Base-by-base conservation (phyloP, 345 rosid genomes). In the Streptanthus diversifolius region DNA sequence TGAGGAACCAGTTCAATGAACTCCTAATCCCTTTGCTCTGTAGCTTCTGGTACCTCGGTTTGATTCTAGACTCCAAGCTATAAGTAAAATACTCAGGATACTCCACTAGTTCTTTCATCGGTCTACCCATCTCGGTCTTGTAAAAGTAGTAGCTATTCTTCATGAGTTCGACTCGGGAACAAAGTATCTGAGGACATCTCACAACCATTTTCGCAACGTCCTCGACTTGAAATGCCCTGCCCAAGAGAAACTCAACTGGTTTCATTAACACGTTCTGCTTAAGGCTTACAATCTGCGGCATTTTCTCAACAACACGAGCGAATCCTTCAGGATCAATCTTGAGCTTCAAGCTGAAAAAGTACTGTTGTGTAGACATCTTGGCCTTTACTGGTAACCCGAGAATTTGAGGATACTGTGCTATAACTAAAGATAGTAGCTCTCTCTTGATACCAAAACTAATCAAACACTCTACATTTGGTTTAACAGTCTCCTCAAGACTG, bases 11-110 rank as follows among this genome's bases (percentile, higher is more conserved):
- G 79, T 89, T 85, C 83, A 93, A 65, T 0, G 96, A 89, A 71
- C 82, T 80, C 79, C 88, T 82, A 41, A 88, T 88, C 17, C 96
- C 96, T 73, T 85, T 89, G 79, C 86, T 76, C 73, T 88, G 86
- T 44, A 91, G 71, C 72, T 72, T 80, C 72, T 83, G 87, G 66
- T 93, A 91, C 80, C 98, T 85, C 7, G 95, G 98, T 76, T 85
- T 89, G 76, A 93, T 93, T 77, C 98, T 86, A 5, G 95, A 93
- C 80, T 93, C 97, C 86, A 93, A 84, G 80, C 98, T 85, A 40
- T 93, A 91, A 5, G 96, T 93, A 58, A 91, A 93, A 74, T 88
- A 91, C 51, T 91, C 96, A 0, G 98, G 98, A 71, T 85, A 93
- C 71, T 88, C 91, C 27, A 93, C 82, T 1, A 90, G 88, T 54